A percentile compares a stretch with the other conserved stretches of the same genome.
Conservation (phyloP, 805 yeast species). For the Kluyveromyces siamensis region DNA sequence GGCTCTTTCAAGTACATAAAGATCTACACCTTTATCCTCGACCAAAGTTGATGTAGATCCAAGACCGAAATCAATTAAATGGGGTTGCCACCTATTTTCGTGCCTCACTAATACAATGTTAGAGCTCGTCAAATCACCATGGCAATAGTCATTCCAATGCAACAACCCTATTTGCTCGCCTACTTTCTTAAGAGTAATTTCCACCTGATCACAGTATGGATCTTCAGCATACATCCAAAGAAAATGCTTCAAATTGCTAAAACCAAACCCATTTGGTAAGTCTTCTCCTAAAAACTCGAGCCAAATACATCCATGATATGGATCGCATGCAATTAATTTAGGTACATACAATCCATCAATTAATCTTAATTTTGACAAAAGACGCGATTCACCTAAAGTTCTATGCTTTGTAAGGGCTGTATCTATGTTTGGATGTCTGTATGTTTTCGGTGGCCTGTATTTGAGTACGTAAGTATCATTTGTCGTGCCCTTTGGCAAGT, state of each 20-base stretch:
- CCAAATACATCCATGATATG: constrained; percentile 73
- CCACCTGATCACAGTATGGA: constrained; percentile 32
- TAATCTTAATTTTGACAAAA: constrained; percentile 47
- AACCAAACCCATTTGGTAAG: constrained; percentile 38
- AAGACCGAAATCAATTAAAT: constrained; percentile 84
- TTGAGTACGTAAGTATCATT: constrained; percentile 52
- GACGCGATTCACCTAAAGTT: constrained; percentile 76
- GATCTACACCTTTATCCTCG: constrained; percentile 96
- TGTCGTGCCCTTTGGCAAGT: constrained; percentile 31
- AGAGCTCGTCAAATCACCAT: constrained; percentile 91
- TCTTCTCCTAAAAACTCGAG: constrained; percentile 68
- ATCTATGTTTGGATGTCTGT: constrained; percentile 81
- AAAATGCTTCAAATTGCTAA: constrained; percentile 64
- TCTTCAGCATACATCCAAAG: constrained; percentile 43
- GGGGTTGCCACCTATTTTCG: constrained; percentile 34
- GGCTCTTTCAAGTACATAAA: constrained; percentile 90
- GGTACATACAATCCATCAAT: constrained; percentile 59
- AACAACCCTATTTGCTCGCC: constrained; percentile 62
- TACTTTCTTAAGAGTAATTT: constrained; percentile 40
- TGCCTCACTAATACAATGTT: constrained; percentile 53
- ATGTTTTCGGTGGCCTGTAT: constrained; percentile 83
- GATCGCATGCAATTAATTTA: constrained; percentile 63
- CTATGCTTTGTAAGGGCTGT: constrained; percentile 65
- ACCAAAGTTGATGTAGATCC: constrained; percentile 65
- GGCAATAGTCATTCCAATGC: constrained; percentile 72